A percentile compares a stretch with the other conserved stretches of the same genome.
These are phyloP conservation scores for Acephala macrosclerotiorum DNA, from an alignment of 2,329 filamentous ascomycete genomes.

Conservation along the genomic window DNA sequence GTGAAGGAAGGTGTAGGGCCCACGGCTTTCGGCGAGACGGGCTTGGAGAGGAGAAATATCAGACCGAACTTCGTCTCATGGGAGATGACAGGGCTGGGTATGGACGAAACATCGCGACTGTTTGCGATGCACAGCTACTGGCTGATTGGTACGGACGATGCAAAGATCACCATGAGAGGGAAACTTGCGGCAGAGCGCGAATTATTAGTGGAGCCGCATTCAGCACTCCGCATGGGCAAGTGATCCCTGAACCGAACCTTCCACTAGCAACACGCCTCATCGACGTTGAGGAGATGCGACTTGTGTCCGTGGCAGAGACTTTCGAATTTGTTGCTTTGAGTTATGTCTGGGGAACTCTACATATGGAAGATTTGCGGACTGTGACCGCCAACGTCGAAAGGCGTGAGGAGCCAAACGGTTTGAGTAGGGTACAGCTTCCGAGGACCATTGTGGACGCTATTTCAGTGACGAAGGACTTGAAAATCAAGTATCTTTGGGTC, in stretches of 20 bases:
- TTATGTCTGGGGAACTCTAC: background rate
- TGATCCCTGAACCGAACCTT: background rate
- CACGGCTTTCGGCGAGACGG: too few relatives aligned
- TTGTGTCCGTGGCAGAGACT: background rate
- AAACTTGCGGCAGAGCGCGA: background rate
- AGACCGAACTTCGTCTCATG: too few relatives aligned
- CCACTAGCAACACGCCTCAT: background rate
- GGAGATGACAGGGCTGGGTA: too few relatives aligned
- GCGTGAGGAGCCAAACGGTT: background rate
- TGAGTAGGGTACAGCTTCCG: background rate
- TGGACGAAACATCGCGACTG: too few relatives aligned
- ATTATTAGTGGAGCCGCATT: background rate
- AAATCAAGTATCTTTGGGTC: conserved; percentile 17
- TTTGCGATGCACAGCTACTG: too few relatives aligned
- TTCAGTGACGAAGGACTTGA: background rate
- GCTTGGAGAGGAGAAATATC: too few relatives aligned
- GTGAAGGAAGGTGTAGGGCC: too few relatives aligned
- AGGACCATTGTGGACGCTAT: conserved; percentile 14
- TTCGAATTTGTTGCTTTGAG: background rate
- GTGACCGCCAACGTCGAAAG: background rate
- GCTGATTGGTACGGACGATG: too few relatives aligned
- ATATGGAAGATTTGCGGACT: background rate
- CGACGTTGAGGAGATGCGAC: background rate
- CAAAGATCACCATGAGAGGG: too few relatives aligned
- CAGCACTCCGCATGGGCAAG: background rate